phyloP scores from a whole-genome alignment of 345 rosid genomes.

The Sisymbrium altissimum region DNA sequence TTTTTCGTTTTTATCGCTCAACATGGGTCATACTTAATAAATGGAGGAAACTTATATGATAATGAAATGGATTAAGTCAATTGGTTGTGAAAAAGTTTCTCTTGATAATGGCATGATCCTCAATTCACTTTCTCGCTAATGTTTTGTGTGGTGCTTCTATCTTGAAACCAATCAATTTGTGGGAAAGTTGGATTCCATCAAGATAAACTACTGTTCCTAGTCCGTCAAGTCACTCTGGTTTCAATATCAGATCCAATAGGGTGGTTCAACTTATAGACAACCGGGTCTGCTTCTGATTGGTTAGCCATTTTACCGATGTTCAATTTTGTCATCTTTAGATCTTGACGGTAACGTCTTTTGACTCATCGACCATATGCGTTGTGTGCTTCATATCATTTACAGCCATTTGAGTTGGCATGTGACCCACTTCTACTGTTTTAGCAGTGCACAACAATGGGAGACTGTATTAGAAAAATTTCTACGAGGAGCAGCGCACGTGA shows the following conservation, averaged over 20 bases:
- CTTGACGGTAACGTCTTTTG: slow-evolving; percentile 22
- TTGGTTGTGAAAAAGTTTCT: background rate
- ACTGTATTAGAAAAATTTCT: background rate
- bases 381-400: slow-evolving; percentile 11
- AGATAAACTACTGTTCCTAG: background rate
- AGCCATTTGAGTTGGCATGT: slow-evolving; percentile 2
- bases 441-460: slow-evolving; percentile 17
- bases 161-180: background rate
- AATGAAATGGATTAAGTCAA: background rate
- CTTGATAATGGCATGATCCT: slow-evolving; percentile 14
- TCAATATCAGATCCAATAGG: background rate
- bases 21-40: background rate
- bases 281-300: slow-evolving; percentile 14
- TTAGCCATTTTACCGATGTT: background rate
- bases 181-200: background rate
- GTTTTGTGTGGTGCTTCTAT: background rate
- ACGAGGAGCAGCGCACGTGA: slow-evolving; percentile 21
- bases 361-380: slow-evolving; percentile 24
- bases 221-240: background rate
- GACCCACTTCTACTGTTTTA: slow-evolving; percentile 22
- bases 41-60: background rate
- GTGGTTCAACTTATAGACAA: background rate
- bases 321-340: slow-evolving; percentile 7
- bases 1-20: background rate
- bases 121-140: slow-evolving; percentile 3